Conservation (phyloP, 495 filamentous ascomycete genomes). For the Chaetomium tenue region DNA sequence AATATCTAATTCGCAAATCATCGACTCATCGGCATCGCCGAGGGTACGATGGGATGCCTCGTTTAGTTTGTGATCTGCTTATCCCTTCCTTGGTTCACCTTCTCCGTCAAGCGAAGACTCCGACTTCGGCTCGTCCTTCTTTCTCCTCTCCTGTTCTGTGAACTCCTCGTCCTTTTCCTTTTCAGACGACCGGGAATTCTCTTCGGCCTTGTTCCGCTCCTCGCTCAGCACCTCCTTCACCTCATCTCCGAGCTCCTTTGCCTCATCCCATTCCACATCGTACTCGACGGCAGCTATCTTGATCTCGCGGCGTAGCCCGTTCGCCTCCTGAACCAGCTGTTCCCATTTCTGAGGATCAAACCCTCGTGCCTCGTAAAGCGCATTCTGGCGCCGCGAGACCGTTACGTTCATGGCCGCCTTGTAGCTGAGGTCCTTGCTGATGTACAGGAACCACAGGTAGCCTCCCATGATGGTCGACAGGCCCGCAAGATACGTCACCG, state of each 20-base stretch:
- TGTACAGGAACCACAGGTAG: conserved; percentile 91
- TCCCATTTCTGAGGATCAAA: conserved; percentile 80
- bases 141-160: conserved; percentile 49
- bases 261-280: conserved; percentile 93
- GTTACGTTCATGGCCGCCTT: conserved; percentile 82
- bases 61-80: neutral
- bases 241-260: conserved; percentile 66
- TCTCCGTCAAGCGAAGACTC: conserved; percentile 4
- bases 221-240: conserved; percentile 70
- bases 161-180: conserved; percentile 50
- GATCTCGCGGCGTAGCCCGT: conserved; percentile 75
- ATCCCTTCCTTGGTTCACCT: neutral
- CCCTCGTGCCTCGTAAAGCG: conserved; percentile 70
- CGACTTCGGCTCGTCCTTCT: conserved; percentile 31
- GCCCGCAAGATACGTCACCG: conserved; percentile 83
- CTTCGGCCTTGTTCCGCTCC: conserved; percentile 49
- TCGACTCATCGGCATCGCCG: too few relatives aligned
- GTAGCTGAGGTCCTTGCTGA: conserved; percentile 86
- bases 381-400: conserved; percentile 70
- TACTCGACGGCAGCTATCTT: conserved; percentile 80
- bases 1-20: too few relatives aligned
- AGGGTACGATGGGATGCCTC: neutral
- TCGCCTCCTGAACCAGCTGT: conserved; percentile 73
- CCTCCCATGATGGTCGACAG: conserved; percentile 80
- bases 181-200: conserved; percentile 29